Evolutionary conservation across 108 stramenopile genomes (phyloP), one percentile per base, ranked within the genome.

Genomic region (Conticribra guillardii): DNA sequence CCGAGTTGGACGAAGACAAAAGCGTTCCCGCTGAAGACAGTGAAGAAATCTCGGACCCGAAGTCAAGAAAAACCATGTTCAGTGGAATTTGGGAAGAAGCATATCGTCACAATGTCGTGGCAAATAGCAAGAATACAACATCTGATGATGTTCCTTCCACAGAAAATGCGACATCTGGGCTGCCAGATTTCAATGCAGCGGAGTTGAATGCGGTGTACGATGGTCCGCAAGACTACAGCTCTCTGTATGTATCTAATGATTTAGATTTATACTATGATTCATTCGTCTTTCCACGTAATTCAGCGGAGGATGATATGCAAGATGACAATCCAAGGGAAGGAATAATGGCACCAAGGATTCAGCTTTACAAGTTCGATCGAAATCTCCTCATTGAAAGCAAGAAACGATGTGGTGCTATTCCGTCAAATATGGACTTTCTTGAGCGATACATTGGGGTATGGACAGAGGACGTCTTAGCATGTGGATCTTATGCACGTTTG

Each of bases 381-480:
- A 41, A 62, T 28, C 17, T 61, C 37, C 16, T 52, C 34, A 29
- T 50, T 64, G 57, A 67, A 46, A 54, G 27, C 49, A 19, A 34
- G 65, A 49, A 65, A 60, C 37, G 64, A 56, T 56, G 60, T 30
- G 51, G 67, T 24, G 19, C 19, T 33, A 16, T 29, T 55, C 57
- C 46, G 44, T 71, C 29, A 8, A 37, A 29, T 31, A 55, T 73
- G 33, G 49, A 66, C 64, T 47, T 69, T 0, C 30, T 23, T 30
- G 92, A 93, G 67, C 80, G 85, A 1, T 90, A 87, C 71, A 62
- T 82, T 18, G 76, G 83, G 23, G 80, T 92, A 27, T 94, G 93
- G 89, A 82, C 59, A 62, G 93, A 91, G 67, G 71, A 84, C 23
- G 69, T 94, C 2, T 47, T 94, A 18, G 85, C 89, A 4, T 94